Evolutionary conservation across 768 basidiomycete genomes (phyloP).

Genomic region (Trametes punicea): DNA sequence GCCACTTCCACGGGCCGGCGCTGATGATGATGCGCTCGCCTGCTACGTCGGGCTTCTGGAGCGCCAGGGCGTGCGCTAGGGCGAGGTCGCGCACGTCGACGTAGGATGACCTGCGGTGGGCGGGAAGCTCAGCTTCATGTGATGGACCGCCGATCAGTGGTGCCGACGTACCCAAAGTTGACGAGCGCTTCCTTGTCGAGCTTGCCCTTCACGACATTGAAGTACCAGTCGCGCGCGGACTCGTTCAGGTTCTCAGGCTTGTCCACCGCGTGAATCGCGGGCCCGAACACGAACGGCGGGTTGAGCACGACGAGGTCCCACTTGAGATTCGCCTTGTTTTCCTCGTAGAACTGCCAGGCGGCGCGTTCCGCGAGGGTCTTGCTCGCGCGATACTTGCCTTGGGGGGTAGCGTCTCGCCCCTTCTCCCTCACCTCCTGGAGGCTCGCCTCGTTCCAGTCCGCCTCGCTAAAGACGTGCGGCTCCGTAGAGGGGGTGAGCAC

Average conservation of each 20-base stretch:
- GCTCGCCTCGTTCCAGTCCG: slow-evolving; percentile 59
- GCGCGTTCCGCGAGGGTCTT: slow-evolving; percentile 62
- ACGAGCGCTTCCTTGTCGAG: slow-evolving; percentile 14
- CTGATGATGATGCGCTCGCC: slow-evolving; percentile 39
- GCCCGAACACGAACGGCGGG: slow-evolving; percentile 42
- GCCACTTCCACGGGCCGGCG: slow-evolving; percentile 21
- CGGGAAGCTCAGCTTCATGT: not conserved
- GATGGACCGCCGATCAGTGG: not conserved
- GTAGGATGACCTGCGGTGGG: slow-evolving; percentile 15
- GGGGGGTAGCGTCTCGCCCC: slow-evolving; percentile 40
- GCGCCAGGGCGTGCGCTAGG: slow-evolving; percentile 28
- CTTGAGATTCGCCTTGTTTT: slow-evolving; percentile 39
- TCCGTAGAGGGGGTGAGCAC: slow-evolving; percentile 30
- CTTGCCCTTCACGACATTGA: slow-evolving; percentile 19
- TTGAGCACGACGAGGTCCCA: slow-evolving; percentile 55
- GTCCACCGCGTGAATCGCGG: slow-evolving; percentile 32
- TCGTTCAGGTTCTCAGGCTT: slow-evolving; percentile 36
- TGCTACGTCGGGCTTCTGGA: slow-evolving; percentile 32
- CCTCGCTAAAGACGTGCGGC: slow-evolving; percentile 39
- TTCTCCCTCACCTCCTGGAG: slow-evolving; percentile 44
- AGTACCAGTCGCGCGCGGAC: slow-evolving; percentile 23
- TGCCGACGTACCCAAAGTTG: slow-evolving; percentile 8
- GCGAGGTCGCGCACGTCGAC: slow-evolving; percentile 39
- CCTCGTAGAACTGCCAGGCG: slow-evolving; percentile 48
- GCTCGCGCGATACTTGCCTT: slow-evolving; percentile 49